These are phyloP conservation scores for Sporothrix globosa DNA, from an alignment of 2,329 filamentous ascomycete species.

Conservation along the genomic window DNA sequence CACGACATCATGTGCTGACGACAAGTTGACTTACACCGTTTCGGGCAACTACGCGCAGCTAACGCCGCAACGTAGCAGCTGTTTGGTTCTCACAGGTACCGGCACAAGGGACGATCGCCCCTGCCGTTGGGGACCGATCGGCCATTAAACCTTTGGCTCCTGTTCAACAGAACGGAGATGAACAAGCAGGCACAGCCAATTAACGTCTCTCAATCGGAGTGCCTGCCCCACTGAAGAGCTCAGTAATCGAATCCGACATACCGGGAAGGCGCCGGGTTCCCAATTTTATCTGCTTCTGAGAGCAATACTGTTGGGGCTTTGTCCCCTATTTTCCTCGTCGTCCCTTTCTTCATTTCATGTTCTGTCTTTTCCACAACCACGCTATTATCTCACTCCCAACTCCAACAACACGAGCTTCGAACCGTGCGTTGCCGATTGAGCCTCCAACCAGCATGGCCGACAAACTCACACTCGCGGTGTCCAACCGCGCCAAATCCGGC, in stretches of 20 bases:
- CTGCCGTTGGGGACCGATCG: constrained; percentile 17
- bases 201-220: constrained; percentile 4
- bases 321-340: background rate
- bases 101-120: constrained; percentile 2
- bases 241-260: constrained; percentile 9
- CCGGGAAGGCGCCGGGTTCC: constrained; percentile 14
- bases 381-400: background rate
- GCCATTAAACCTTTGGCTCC: constrained; percentile 15
- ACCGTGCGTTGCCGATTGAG: background rate
- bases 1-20: background rate
- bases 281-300: background rate
- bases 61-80: no score
- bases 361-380: background rate
- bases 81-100: constrained; percentile 11
- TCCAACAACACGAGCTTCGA: background rate
- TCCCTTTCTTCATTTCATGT: background rate
- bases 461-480: constrained; percentile 48
- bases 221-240: background rate
- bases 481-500: constrained; percentile 53
- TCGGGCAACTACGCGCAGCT: constrained; percentile 11
- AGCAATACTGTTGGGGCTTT: background rate
- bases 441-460: constrained; percentile 32
- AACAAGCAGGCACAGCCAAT: constrained; percentile 24
- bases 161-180: constrained; percentile 26
- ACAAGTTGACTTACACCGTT: constrained; percentile 25